Evolutionary conservation across 2,329 filamentous ascomycete genomes (phyloP).

Genomic region (Cladosporium sp.): DNA sequence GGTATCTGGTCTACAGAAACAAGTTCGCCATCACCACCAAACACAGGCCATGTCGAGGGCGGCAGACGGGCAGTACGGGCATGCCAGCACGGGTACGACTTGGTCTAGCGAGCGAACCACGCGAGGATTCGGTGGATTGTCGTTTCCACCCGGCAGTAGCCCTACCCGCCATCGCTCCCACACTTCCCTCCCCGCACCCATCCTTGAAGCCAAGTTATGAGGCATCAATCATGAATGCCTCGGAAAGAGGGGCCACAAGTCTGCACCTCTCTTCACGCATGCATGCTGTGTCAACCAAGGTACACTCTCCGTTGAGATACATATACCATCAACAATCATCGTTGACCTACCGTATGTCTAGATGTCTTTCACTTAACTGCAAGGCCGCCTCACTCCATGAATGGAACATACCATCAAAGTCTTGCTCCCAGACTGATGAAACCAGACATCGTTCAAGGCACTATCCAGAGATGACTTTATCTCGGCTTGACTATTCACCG

Average conservation of each 20-base stretch:
- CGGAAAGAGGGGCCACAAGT: neutral
- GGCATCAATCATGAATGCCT: neutral
- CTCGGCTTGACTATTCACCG: neutral
- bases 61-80: neutral
- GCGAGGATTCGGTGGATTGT: neutral
- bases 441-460: neutral
- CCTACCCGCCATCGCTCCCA: neutral
- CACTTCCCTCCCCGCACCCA: neutral
- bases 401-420: neutral
- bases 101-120: neutral
- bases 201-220: neutral
- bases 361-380: neutral
- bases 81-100: neutral
- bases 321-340: neutral
- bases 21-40: neutral
- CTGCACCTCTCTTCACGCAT: neutral
- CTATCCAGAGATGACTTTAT: neutral
- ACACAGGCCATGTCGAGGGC: constrained; percentile 6
- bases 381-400: neutral
- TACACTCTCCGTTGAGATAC: neutral
- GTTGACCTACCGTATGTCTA: neutral
- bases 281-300: neutral
- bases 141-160: neutral
- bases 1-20: neutral
- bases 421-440: neutral